Conservation (phyloP, 2,329 filamentous ascomycete species). For the Diaporthe batatas region DNA sequence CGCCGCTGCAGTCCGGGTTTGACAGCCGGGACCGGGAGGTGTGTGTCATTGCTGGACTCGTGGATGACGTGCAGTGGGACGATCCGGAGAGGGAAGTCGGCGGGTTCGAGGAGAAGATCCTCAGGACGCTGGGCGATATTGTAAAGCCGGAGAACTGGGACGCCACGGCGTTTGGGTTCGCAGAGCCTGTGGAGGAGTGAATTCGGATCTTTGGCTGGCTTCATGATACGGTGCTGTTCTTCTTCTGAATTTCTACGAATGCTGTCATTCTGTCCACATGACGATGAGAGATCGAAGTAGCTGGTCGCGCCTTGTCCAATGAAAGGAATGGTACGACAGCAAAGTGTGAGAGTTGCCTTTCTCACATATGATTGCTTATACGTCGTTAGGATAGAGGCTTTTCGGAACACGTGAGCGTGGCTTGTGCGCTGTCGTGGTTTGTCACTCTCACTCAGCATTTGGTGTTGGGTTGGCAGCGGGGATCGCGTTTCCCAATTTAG, state of each 20-base stretch:
- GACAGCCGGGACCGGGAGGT: background rate
- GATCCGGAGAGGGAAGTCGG: constrained; percentile 8
- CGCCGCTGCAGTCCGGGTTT: constrained; percentile 9
- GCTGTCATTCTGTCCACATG: background rate
- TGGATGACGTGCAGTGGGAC: constrained; percentile 6
- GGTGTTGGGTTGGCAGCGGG: background rate
- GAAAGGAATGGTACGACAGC: background rate
- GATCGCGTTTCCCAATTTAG: background rate
- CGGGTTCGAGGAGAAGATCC: constrained; percentile 13
- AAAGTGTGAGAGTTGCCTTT: background rate
- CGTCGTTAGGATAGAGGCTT: background rate
- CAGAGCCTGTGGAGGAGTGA: background rate
- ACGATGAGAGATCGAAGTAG: background rate
- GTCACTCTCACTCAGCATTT: background rate
- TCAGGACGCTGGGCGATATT: background rate
- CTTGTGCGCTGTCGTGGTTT: background rate
- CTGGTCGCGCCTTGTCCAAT: background rate
- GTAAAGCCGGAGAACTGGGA: constrained; percentile 18
- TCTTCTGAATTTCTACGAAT: background rate
- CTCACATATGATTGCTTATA: background rate
- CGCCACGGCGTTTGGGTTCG: background rate
- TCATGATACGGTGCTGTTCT: background rate
- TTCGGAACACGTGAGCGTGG: background rate
- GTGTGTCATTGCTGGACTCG: constrained; percentile 4
- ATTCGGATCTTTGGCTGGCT: no score